A percentile compares a stretch with the other conserved stretches of the same genome.
phyloP scores from a whole-genome alignment of 1,284 basidiomycete species.

The Ceratobasidium sp. region DNA sequence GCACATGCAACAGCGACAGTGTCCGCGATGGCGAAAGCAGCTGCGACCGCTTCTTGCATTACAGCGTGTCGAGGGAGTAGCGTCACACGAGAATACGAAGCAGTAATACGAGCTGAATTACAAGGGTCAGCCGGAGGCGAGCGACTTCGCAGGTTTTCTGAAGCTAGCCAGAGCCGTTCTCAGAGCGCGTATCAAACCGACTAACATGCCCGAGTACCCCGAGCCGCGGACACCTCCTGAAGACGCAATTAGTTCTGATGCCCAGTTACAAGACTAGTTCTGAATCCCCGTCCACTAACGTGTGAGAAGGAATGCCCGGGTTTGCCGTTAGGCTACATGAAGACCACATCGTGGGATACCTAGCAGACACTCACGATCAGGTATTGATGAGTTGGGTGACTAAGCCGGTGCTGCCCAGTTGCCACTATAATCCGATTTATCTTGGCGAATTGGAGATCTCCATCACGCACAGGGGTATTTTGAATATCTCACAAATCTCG shows the following conservation, averaged over 20 bases:
- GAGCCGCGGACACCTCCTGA: not conserved
- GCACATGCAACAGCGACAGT: not conserved
- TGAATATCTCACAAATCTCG: too few relatives aligned
- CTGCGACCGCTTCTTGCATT: not conserved
- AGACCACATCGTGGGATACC: too few relatives aligned
- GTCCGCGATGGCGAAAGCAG: not conserved
- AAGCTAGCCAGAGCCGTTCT: not conserved
- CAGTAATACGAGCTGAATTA: not conserved
- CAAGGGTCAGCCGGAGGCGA: conserved; percentile 1
- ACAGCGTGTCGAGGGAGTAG: not conserved
- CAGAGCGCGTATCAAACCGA: not conserved
- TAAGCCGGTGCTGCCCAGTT: too few relatives aligned
- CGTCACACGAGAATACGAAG: not conserved
- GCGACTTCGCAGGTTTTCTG: not conserved
- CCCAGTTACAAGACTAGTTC: too few relatives aligned
- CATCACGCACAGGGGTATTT: too few relatives aligned
- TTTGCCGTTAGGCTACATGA: too few relatives aligned
- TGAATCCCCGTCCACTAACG: too few relatives aligned
- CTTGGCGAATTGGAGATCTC: too few relatives aligned
- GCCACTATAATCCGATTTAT: too few relatives aligned
- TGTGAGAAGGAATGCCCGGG: too few relatives aligned
- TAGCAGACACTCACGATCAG: too few relatives aligned
- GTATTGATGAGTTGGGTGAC: too few relatives aligned
- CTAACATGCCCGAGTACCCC: conserved; percentile 9
- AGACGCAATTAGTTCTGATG: not conserved